Evolutionary conservation across 257 asterid species (phyloP).

Genomic region (Solanum etuberosum): DNA sequence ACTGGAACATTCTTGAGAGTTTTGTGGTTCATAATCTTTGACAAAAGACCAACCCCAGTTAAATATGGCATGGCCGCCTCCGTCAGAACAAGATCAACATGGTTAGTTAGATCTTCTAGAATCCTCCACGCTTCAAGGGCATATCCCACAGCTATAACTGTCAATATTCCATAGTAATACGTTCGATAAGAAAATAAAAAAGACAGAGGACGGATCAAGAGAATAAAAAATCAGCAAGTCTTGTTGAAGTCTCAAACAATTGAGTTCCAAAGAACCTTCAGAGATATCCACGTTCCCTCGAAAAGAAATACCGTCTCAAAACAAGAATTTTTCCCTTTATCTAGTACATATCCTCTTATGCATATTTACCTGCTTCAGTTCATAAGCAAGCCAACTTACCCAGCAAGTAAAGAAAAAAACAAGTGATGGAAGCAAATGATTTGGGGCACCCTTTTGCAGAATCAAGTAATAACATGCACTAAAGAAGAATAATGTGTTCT

Average conservation of each 20-base stretch:
- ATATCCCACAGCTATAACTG: constrained; percentile 32
- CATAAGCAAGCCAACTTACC: not conserved
- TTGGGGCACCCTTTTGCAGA: not conserved
- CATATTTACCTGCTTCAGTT: not conserved
- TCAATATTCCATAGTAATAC: not conserved
- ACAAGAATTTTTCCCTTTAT: not conserved
- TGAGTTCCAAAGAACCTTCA: not conserved
- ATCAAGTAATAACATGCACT: not conserved
- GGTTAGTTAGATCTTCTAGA: constrained; percentile 26
- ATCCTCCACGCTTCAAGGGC: constrained; percentile 41
- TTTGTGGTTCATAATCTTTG: constrained; percentile 37
- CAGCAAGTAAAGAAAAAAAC: not conserved
- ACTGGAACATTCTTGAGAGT: constrained; percentile 36
- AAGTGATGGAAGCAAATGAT: not conserved
- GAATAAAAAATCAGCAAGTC: not conserved
- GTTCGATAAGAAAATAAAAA: not conserved
- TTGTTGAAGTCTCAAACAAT: not conserved
- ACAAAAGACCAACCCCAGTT: constrained; percentile 31
- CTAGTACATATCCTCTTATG: not conserved
- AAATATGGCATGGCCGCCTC: constrained; percentile 36
- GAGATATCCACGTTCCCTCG: not conserved
- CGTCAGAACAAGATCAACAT: constrained; percentile 30
- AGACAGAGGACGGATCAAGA: not conserved
- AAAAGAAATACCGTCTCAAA: not conserved
- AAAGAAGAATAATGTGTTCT: not conserved